phyloP scores from a whole-genome alignment of 139 green algal species.

The Tetradesmus obliquus region DNA sequence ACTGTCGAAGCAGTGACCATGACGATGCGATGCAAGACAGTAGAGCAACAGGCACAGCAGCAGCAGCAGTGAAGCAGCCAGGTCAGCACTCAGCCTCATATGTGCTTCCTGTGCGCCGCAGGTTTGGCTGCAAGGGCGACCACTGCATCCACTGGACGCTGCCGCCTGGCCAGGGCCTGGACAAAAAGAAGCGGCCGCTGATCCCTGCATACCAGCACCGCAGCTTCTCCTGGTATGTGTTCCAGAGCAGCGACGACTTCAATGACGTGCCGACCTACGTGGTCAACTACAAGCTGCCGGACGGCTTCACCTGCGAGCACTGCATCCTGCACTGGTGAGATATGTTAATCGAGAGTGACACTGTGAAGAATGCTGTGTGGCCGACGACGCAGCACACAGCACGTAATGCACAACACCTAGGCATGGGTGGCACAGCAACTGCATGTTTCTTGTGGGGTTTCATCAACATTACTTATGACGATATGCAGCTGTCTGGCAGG shows the following conservation, averaged over 20 bases:
- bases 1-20: background rate
- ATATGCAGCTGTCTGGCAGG: too few relatives aligned
- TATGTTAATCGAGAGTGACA: too few relatives aligned
- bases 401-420: background rate
- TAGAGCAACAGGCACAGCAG: background rate
- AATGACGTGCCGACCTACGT: background rate
- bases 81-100: background rate
- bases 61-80: background rate
- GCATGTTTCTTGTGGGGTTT: too few relatives aligned
- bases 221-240: conserved; percentile 19
- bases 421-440: too few relatives aligned
- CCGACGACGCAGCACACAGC: background rate
- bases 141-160: conserved; percentile 17
- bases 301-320: conserved; percentile 14
- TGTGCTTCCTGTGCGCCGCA: background rate
- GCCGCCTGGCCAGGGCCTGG: conserved; percentile 22
- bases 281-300: conserved; percentile 35
- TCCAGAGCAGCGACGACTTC: conserved; percentile 10
- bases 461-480: too few relatives aligned
- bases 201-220: conserved; percentile 1
- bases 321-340: conserved; percentile 39
- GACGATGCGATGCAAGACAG: too few relatives aligned
- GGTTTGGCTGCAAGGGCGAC: background rate
- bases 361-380: background rate
- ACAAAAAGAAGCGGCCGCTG: background rate